phyloP scores from a whole-genome alignment of 192 early-diverging fungal genomes.

The Backusella luteola region DNA sequence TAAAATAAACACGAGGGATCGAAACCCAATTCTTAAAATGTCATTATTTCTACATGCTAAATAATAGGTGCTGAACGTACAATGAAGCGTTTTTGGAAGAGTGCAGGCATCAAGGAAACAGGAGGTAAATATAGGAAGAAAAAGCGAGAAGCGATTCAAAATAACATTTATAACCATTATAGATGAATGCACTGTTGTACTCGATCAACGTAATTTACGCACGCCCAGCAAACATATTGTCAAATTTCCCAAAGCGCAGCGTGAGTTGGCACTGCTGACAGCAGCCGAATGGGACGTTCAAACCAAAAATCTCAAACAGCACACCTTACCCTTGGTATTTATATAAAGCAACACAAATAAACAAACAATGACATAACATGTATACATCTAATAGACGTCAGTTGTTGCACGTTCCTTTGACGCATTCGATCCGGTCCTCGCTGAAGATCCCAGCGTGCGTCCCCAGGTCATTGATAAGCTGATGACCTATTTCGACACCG shows the following conservation, averaged over 20 bases:
- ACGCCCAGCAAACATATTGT: conserved; percentile 77
- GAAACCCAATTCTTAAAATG: neutral
- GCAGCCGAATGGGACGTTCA: conserved; percentile 96
- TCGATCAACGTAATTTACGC: conserved; percentile 82
- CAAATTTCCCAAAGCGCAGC: conserved; percentile 53
- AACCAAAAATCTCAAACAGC: conserved; percentile 71
- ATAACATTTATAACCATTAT: neutral
- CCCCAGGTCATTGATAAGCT: conserved; percentile 72
- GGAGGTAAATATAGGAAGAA: conserved; percentile 37
- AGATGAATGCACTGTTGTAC: conserved; percentile 40
- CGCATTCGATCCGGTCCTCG: conserved; percentile 47
- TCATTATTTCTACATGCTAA: neutral
- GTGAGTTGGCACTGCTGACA: conserved; percentile 73
- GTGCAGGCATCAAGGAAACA: conserved; percentile 44
- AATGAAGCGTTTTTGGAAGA: conserved; percentile 64
- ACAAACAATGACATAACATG: neutral
- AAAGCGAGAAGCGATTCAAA: neutral
- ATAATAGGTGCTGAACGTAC: conserved; percentile 46
- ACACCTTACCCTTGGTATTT: conserved; percentile 81
- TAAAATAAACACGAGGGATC: neutral
- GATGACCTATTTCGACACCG: conserved; percentile 82
- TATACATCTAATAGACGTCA: conserved; percentile 61
- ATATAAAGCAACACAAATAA: neutral
- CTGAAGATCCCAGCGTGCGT: conserved; percentile 46
- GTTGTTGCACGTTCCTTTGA: conserved; percentile 85